Conservation (phyloP, 2,329 filamentous ascomycete genomes). For the Calonectria pauciramosa region DNA sequence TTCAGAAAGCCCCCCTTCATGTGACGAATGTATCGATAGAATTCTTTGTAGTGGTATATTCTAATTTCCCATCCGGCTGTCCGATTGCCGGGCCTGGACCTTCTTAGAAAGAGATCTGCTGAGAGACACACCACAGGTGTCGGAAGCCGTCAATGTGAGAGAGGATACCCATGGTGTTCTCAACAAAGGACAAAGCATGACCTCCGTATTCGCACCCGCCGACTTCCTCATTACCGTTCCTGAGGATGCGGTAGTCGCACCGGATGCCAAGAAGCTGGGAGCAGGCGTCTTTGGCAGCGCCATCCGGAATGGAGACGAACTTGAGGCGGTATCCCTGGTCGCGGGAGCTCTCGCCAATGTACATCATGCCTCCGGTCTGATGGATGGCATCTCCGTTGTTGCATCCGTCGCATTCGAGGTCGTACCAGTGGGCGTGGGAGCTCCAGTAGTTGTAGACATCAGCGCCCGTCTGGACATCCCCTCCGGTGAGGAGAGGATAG, state of each 20-base stretch:
- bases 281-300: neutral
- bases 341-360: neutral
- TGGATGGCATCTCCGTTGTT: slow-evolving; percentile 3
- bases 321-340: slow-evolving; percentile 13
- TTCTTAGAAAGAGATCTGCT: neutral
- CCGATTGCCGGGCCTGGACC: neutral
- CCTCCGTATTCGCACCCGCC: neutral
- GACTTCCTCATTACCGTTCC: neutral
- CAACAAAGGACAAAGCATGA: neutral
- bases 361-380: slow-evolving; percentile 7
- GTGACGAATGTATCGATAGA: neutral
- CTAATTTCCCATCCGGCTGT: neutral
- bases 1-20: neutral
- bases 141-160: neutral
- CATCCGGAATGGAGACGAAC: neutral
- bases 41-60: neutral
- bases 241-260: slow-evolving; percentile 1
- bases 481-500: neutral
- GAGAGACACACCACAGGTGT: neutral
- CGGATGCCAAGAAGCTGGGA: neutral
- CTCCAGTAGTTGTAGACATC: slow-evolving; percentile 2
- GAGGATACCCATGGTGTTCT: neutral
- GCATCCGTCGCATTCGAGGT: slow-evolving; percentile 4
- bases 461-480: neutral
- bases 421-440: neutral